Evolutionary conservation across 2,329 filamentous ascomycete genomes (phyloP).

Genomic region (Penicillium brevicompactum): DNA sequence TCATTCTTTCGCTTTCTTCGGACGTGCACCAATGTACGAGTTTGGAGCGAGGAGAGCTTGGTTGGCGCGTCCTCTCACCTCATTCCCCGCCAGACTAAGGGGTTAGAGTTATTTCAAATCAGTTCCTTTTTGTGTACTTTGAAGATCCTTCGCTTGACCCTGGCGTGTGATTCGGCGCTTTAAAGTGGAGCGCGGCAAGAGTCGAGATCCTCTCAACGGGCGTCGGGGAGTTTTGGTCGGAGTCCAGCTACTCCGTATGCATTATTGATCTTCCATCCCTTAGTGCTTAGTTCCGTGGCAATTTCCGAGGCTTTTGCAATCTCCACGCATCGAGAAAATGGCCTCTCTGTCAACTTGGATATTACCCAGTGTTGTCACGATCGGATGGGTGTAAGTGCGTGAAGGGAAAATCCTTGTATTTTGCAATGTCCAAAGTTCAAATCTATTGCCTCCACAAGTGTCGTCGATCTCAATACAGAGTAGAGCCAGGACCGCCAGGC

Average conservation of each 20-base stretch:
- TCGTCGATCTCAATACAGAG: neutral
- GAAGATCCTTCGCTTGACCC: constrained; percentile 13
- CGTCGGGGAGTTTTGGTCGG: neutral
- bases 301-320: neutral
- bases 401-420: too few relatives aligned
- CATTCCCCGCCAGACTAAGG: neutral
- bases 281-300: neutral
- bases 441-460: too few relatives aligned
- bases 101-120: constrained; percentile 9
- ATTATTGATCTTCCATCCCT: neutral
- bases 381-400: too few relatives aligned
- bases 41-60: neutral
- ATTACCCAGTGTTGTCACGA: neutral
- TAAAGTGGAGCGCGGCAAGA: constrained; percentile 18
- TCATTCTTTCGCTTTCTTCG: neutral
- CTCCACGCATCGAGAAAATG: neutral
- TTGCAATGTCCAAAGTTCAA: too few relatives aligned
- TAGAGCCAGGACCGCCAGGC: neutral
- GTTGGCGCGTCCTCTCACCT: neutral
- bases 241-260: neutral
- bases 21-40: neutral
- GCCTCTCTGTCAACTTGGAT: neutral
- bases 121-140: constrained; percentile 1
- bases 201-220: constrained; percentile 10
- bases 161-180: constrained; percentile 23